These are phyloP conservation scores for Mayamaea pseudoterrestris DNA, from an alignment of 108 stramenopile genomes.

Conservation along the genomic window DNA sequence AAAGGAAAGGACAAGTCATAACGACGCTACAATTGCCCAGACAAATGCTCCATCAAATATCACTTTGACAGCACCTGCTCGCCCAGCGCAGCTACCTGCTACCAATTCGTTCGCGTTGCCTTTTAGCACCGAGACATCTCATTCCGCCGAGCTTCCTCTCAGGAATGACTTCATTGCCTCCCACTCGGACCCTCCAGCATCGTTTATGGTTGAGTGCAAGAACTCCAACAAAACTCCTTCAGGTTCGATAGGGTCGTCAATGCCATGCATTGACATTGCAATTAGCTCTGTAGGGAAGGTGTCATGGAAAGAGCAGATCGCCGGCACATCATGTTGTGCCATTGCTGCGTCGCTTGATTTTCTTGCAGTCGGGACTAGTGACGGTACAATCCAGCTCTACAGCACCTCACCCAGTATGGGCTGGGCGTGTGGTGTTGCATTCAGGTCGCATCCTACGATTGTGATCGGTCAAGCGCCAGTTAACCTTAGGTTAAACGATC, in stretches of 20 bases:
- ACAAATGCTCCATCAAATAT: too few relatives aligned
- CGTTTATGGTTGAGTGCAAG: slow-evolving; percentile 49
- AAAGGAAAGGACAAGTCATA: too few relatives aligned
- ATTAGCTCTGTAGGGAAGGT: slow-evolving; percentile 41
- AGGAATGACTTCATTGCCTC: too few relatives aligned
- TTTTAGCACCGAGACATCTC: slow-evolving; percentile 43
- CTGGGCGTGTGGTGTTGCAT: slow-evolving; percentile 49
- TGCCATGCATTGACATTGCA: slow-evolving; percentile 40
- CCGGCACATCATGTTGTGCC: slow-evolving; percentile 44
- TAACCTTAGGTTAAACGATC: slow-evolving; percentile 20
- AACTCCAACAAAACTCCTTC: slow-evolving; percentile 30
- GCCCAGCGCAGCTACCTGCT: too few relatives aligned
- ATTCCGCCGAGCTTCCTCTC: slow-evolving; percentile 46
- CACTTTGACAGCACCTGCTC: too few relatives aligned
- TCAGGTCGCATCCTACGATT: slow-evolving; percentile 64
- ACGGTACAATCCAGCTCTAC: slow-evolving; percentile 64
- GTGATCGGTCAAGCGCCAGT: slow-evolving; percentile 59
- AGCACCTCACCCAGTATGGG: slow-evolving; percentile 68
- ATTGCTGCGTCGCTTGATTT: slow-evolving; percentile 35
- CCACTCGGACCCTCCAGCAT: neutral
- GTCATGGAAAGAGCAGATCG: slow-evolving; percentile 61
- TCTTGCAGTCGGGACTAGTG: slow-evolving; percentile 58
- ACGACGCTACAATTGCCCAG: too few relatives aligned
- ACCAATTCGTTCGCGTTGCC: too few relatives aligned
- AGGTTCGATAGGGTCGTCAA: slow-evolving; percentile 25